Evolutionary conservation across 306 rosid species (phyloP).

Genomic region (Fragaria ananassa): DNA sequence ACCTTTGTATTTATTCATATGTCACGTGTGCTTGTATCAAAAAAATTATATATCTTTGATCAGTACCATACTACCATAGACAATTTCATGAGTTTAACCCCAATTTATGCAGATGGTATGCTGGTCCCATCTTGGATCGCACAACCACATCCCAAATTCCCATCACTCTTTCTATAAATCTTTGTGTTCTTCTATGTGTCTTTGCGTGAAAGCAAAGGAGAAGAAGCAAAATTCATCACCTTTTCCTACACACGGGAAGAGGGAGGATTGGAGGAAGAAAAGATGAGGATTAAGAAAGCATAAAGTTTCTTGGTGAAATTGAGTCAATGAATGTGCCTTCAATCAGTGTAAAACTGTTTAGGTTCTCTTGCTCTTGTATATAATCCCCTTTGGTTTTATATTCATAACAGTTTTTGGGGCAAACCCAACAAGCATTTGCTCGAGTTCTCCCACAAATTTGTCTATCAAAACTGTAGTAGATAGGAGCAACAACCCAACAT

Average conservation of each 20-base stretch:
- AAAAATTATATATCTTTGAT: neutral
- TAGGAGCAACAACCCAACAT: constrained; percentile 40
- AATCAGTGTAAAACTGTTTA: constrained; percentile 14
- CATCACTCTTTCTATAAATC: constrained; percentile 2
- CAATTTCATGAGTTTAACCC: neutral
- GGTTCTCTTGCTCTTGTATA: constrained; percentile 19
- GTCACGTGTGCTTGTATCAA: neutral
- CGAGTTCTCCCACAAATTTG: constrained; percentile 44
- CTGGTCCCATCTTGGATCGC: constrained; percentile 60
- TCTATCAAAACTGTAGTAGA: constrained; percentile 27
- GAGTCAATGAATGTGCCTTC: constrained; percentile 30
- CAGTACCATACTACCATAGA: neutral
- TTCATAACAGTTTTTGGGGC: neutral
- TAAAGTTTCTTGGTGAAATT: constrained; percentile 28
- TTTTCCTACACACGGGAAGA: neutral
- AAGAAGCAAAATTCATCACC: constrained; percentile 19
- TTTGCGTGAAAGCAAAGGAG: constrained; percentile 64
- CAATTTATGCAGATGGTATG: neutral
- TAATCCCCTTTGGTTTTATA: constrained; percentile 21
- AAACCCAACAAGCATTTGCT: constrained; percentile 9
- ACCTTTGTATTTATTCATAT: neutral
- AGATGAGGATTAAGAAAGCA: neutral
- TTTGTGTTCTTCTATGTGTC: constrained; percentile 46
- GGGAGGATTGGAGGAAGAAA: neutral
- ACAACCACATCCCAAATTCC: constrained; percentile 37